A percentile compares a stretch with the other conserved stretches of the same genome.
Evolutionary conservation across 805 yeast genomes (phyloP).

Genomic region (Tanozyma kutaoensis): DNA sequence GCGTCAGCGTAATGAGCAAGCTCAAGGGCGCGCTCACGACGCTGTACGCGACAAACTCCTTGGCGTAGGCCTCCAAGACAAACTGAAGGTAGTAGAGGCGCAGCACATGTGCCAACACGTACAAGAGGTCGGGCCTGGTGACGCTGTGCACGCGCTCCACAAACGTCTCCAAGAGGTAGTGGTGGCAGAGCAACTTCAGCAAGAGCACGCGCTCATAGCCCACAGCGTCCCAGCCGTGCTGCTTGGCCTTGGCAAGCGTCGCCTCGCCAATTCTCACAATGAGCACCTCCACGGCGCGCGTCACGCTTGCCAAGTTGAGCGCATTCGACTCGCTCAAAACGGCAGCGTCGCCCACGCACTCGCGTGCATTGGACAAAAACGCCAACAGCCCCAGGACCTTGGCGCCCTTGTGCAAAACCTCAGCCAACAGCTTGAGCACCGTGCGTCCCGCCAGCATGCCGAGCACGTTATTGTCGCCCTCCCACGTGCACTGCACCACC

Average conservation of each 20-base stretch:
- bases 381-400: constrained; percentile 4
- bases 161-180: constrained; percentile 29
- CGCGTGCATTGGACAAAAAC: constrained; percentile 6
- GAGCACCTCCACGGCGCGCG: constrained; percentile 18
- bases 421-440: constrained; percentile 17
- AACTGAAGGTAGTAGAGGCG: constrained; percentile 13
- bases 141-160: constrained; percentile 13
- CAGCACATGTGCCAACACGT: constrained; percentile 15
- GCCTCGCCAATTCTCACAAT: constrained; percentile 21
- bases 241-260: constrained; percentile 14
- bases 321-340: constrained; percentile 4
- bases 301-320: constrained; percentile 7
- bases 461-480: constrained; percentile 34
- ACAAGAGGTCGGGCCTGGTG: constrained; percentile 11
- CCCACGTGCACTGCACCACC: constrained; percentile 38
- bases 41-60: constrained; percentile 22
- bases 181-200: constrained; percentile 38
- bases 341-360: constrained; percentile 1
- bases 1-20: constrained; percentile 10
- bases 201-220: constrained; percentile 27
- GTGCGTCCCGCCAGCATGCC: constrained; percentile 29
- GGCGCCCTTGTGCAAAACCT: constrained; percentile 8
- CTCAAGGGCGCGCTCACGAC: constrained; percentile 19
- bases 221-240: constrained; percentile 20
- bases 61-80: constrained; percentile 21